Conservation (phyloP, 2,329 filamentous ascomycete genomes). For the Apiospora hydei region DNA sequence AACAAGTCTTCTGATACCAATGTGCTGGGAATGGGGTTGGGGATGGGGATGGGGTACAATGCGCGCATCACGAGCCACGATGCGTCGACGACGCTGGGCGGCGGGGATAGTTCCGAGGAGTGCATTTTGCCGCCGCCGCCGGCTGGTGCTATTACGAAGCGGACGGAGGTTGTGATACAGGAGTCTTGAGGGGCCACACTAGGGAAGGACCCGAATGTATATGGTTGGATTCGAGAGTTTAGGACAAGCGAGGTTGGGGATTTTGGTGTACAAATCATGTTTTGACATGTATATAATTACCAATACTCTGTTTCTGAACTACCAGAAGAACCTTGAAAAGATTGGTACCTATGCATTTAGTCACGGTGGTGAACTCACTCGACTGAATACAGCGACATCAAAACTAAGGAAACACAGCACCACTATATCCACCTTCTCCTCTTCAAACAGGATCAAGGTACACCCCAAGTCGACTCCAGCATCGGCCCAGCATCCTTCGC, state of each 20-base stretch:
- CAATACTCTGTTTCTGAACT: too few relatives aligned
- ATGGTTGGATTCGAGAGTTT: background rate
- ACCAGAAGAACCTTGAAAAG: too few relatives aligned
- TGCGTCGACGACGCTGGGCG: background rate
- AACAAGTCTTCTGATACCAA: background rate
- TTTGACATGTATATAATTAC: too few relatives aligned
- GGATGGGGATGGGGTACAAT: background rate
- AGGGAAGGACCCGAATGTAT: background rate
- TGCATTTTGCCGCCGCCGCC: slow-evolving; percentile 25
- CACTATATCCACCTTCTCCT: background rate
- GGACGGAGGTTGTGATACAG: slow-evolving; percentile 23
- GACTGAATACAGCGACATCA: too few relatives aligned
- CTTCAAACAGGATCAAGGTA: background rate
- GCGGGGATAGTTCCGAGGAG: slow-evolving; percentile 26
- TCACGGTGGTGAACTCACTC: too few relatives aligned
- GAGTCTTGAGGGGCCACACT: background rate
- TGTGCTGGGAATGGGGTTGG: background rate
- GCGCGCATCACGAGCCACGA: background rate
- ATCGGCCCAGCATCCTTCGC: background rate
- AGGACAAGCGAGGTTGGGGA: too few relatives aligned
- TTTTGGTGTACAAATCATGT: background rate
- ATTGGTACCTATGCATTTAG: too few relatives aligned
- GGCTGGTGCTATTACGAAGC: slow-evolving; percentile 19
- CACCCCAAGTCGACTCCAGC: background rate
- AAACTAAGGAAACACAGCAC: too few relatives aligned